These are phyloP conservation scores for Saccharomycopsis malanga DNA, from an alignment of 805 yeast genomes.

Conservation along the genomic window DNA sequence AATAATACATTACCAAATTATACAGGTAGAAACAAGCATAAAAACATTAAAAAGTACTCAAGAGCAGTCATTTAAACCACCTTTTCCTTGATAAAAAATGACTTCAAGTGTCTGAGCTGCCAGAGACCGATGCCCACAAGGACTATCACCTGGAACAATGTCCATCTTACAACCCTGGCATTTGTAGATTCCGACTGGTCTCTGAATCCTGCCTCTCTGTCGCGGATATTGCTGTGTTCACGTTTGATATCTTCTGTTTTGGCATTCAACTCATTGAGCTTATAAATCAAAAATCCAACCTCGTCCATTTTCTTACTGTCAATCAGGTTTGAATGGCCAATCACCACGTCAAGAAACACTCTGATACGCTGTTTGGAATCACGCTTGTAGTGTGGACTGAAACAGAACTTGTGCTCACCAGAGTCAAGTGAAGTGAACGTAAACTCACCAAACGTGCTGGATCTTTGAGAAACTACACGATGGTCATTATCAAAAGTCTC, in stretches of 20 bases:
- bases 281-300: conserved; percentile 44
- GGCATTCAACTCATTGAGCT: conserved; percentile 48
- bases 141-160: conserved; percentile 62
- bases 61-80: conserved; percentile 41
- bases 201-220: conserved; percentile 70
- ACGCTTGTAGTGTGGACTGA: conserved; percentile 45
- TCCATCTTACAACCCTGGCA: conserved; percentile 65
- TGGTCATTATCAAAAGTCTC: conserved; percentile 82
- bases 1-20: too few relatives aligned
- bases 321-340: conserved; percentile 57
- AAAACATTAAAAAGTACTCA: neutral
- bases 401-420: conserved; percentile 82
- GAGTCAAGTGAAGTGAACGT: conserved; percentile 75
- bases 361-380: conserved; percentile 46
- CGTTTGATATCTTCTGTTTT: conserved; percentile 51
- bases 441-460: conserved; percentile 56
- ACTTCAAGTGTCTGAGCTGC: conserved; percentile 71
- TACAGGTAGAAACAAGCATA: neutral
- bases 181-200: conserved; percentile 73
- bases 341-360: conserved; percentile 64
- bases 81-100: conserved; percentile 83
- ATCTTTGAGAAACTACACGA: conserved; percentile 63
- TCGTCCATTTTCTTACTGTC: conserved; percentile 56
- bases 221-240: conserved; percentile 59
- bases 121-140: conserved; percentile 62